Percentiles rank a stretch among this genome's conserved stretches.
Conservation (phyloP, 2,329 filamentous ascomycete genomes). For the Thielaviopsis ethacetica region DNA sequence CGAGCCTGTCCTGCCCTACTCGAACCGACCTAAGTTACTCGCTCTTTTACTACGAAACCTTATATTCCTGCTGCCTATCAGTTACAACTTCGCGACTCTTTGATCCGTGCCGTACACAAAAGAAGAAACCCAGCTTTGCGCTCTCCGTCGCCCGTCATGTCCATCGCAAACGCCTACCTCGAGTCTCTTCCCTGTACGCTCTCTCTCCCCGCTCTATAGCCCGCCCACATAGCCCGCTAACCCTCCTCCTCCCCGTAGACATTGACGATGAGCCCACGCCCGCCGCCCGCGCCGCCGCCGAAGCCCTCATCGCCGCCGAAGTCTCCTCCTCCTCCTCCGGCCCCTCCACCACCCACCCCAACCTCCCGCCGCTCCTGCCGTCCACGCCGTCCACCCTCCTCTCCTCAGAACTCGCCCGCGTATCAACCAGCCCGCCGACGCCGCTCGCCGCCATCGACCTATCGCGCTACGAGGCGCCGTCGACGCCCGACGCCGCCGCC, state of each 20-base stretch:
- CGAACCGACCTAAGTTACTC: too few relatives aligned
- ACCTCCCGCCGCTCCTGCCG: conserved; percentile 34
- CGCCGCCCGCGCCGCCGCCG: conserved; percentile 46
- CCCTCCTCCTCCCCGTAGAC: conserved; percentile 33
- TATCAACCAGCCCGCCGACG: conserved; percentile 34
- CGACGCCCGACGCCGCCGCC: conserved; percentile 25
- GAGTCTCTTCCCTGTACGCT: conserved; percentile 65
- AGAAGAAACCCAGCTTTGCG: too few relatives aligned
- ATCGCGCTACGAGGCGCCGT: conserved; percentile 64
- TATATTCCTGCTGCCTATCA: too few relatives aligned
- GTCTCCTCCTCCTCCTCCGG: conserved; percentile 27
- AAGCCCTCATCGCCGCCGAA: conserved; percentile 54
- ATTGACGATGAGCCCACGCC: conserved; percentile 60
- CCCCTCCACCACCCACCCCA: conserved; percentile 35
- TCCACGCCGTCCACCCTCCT: conserved; percentile 37
- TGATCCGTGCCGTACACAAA: too few relatives aligned
- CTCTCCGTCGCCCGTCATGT: conserved; percentile 12
- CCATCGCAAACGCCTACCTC: conserved; percentile 32
- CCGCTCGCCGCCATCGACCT: conserved; percentile 54
- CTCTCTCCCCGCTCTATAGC: conserved; percentile 11
- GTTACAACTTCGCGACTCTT: too few relatives aligned
- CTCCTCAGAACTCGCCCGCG: conserved; percentile 52
- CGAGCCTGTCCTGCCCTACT: too few relatives aligned
- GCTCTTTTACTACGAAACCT: too few relatives aligned
- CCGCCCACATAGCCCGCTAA: not conserved